A percentile compares a stretch with the other conserved stretches of the same genome.
These are phyloP conservation scores for Amanita rimosa DNA, from an alignment of 768 basidiomycete species.

Conservation along the genomic window DNA sequence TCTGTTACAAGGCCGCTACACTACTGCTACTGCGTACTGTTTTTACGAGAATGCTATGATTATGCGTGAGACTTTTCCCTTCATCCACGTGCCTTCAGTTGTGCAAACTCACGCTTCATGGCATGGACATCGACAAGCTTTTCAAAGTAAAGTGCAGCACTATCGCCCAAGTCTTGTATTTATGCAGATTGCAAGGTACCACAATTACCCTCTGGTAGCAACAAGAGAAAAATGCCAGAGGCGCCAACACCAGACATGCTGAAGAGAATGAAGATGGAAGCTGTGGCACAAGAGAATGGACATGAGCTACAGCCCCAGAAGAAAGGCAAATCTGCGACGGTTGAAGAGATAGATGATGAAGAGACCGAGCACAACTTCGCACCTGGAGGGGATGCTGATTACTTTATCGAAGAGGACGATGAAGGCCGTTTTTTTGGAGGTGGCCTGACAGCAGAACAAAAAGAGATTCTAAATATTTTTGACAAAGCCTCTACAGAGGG, in stretches of 20 bases:
- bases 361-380: constrained; percentile 45
- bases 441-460: constrained; percentile 86
- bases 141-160: constrained; percentile 29
- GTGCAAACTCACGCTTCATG: not conserved
- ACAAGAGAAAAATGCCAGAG: constrained; percentile 68
- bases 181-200: constrained; percentile 34
- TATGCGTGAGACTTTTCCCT: not conserved
- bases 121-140: constrained; percentile 40
- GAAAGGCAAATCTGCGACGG: constrained; percentile 32
- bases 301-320: constrained; percentile 7
- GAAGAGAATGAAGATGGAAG: constrained; percentile 64
- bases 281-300: constrained; percentile 10
- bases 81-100: not conserved
- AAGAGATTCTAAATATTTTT: constrained; percentile 92
- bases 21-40: not conserved
- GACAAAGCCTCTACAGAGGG: constrained; percentile 61
- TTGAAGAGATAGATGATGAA: constrained; percentile 56
- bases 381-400: constrained; percentile 83
- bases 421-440: constrained; percentile 93
- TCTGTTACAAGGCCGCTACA: not conserved
- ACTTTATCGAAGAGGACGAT: constrained; percentile 84
- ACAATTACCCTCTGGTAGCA: constrained; percentile 50
- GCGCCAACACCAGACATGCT: constrained; percentile 73
- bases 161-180: not conserved
- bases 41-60: constrained; percentile 3